Evolutionary conservation across 148 eudicot species (phyloP).

Genomic region (Polygonum aviculare): DNA sequence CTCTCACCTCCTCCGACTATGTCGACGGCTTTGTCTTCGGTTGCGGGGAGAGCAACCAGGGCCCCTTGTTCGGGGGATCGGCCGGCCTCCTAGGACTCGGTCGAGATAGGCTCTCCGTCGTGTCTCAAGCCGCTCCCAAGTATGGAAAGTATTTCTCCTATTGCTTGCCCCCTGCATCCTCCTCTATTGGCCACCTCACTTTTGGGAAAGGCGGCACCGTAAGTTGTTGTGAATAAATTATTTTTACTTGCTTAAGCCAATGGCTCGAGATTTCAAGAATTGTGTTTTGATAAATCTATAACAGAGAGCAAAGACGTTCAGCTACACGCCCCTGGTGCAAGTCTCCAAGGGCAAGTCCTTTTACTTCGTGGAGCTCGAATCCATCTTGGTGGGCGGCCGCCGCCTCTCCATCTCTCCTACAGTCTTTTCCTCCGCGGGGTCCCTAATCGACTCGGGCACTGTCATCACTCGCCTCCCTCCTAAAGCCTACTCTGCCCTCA

Average conservation of each 20-base stretch:
- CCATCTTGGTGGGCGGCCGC: conserved; percentile 39
- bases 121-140: conserved; percentile 43
- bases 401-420: conserved; percentile 36
- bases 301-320: conserved; percentile 18
- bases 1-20: conserved; percentile 25
- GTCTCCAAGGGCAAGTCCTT: conserved; percentile 32
- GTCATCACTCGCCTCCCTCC: conserved; percentile 65
- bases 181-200: conserved; percentile 41
- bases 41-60: conserved; percentile 66
- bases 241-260: no score
- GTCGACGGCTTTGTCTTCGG: conserved; percentile 46
- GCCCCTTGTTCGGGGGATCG: conserved; percentile 50
- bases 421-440: conserved; percentile 38
- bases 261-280: no score
- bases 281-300: not conserved
- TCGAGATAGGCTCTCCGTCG: conserved; percentile 30
- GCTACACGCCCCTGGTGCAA: conserved; percentile 36
- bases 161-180: conserved; percentile 48
- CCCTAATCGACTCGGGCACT: conserved; percentile 74
- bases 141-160: conserved; percentile 57
- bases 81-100: conserved; percentile 59
- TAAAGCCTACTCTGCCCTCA: conserved; percentile 40
- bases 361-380: conserved; percentile 41
- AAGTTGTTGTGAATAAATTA: not conserved
- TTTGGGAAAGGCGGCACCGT: conserved; percentile 39